phyloP scores from a whole-genome alignment of 108 stramenopile species.

The Skeletonema marinoi region DNA sequence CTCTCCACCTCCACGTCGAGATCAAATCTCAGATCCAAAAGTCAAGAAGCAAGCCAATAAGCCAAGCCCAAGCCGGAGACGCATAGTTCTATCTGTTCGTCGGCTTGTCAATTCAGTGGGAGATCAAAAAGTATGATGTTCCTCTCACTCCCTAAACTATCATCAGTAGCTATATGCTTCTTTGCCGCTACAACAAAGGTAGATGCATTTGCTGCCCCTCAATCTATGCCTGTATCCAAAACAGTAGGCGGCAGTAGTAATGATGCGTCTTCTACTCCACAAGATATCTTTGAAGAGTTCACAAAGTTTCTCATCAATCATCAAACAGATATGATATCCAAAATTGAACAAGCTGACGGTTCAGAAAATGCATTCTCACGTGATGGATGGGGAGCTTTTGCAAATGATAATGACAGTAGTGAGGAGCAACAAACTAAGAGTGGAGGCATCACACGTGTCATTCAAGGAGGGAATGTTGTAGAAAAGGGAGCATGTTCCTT shows the following conservation, averaged over 20 bases:
- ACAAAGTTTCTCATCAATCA: slow-evolving; percentile 53
- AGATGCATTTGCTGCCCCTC: not conserved
- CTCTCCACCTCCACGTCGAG: too few species aligned
- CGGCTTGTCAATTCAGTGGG: too few species aligned
- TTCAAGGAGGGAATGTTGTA: slow-evolving; percentile 84
- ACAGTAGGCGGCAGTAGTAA: not conserved
- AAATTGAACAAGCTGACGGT: slow-evolving; percentile 72
- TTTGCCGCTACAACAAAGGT: not conserved
- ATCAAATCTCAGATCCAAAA: too few species aligned
- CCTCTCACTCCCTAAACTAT: not conserved
- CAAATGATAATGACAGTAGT: slow-evolving; percentile 17
- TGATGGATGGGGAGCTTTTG: slow-evolving; percentile 81
- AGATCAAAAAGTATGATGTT: not conserved
- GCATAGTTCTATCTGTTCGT: too few species aligned
- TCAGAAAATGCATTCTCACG: slow-evolving; percentile 54
- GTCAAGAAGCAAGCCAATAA: too few species aligned
- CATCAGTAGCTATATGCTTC: not conserved
- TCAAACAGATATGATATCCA: slow-evolving; percentile 67
- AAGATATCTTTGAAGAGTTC: slow-evolving; percentile 70
- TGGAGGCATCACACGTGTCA: slow-evolving; percentile 87
- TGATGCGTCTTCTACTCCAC: slow-evolving; percentile 5
- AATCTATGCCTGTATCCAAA: not conserved
- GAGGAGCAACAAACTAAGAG: slow-evolving; percentile 11
- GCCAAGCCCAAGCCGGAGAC: too few species aligned
- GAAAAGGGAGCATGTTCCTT: slow-evolving; percentile 95